Evolutionary conservation across 352 stramenopile genomes (phyloP).

Genomic region (Pythium scleroteichum): DNA sequence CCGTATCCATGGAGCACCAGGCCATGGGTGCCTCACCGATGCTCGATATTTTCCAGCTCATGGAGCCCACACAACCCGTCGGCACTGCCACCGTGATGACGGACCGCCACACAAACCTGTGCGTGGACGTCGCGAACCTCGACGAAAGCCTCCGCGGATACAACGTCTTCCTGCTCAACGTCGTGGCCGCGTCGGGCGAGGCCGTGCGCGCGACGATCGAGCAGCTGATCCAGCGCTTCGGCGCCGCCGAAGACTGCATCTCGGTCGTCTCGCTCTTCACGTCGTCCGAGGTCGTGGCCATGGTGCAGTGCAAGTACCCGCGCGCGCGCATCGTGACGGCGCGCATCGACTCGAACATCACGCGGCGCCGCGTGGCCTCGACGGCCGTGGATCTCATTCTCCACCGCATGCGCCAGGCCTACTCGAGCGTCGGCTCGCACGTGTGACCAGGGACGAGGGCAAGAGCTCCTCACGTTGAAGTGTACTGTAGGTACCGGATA

Average conservation of each 20-base stretch:
- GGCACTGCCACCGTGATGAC: not conserved
- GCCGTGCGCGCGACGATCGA: conserved; percentile 39
- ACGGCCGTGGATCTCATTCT: conserved; percentile 19
- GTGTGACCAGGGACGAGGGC: too few species aligned
- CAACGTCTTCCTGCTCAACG: conserved; percentile 52
- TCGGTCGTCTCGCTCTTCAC: conserved; percentile 45
- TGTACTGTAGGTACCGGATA: not conserved
- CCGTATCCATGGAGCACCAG: conserved; percentile 24
- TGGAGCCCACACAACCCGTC: conserved; percentile 22
- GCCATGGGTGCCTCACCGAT: conserved; percentile 11
- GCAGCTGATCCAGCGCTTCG: conserved; percentile 30
- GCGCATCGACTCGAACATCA: conserved; percentile 20
- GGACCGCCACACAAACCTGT: not conserved
- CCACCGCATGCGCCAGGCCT: conserved; percentile 6
- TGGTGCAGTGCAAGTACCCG: conserved; percentile 35
- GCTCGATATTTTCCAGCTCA: conserved; percentile 31
- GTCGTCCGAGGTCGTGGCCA: conserved; percentile 31
- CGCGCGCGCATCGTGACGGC: conserved; percentile 28
- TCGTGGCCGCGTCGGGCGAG: conserved; percentile 35
- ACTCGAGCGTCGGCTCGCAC: too few species aligned
- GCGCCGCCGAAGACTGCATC: conserved; percentile 41
- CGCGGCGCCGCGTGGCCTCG: conserved; percentile 6
- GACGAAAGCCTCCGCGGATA: conserved; percentile 31
- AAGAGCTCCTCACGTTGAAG: too few species aligned
- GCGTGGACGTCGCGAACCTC: not conserved